Base-by-base conservation (phyloP, 345 rosid species). In the Erucastrum elatum region DNA sequence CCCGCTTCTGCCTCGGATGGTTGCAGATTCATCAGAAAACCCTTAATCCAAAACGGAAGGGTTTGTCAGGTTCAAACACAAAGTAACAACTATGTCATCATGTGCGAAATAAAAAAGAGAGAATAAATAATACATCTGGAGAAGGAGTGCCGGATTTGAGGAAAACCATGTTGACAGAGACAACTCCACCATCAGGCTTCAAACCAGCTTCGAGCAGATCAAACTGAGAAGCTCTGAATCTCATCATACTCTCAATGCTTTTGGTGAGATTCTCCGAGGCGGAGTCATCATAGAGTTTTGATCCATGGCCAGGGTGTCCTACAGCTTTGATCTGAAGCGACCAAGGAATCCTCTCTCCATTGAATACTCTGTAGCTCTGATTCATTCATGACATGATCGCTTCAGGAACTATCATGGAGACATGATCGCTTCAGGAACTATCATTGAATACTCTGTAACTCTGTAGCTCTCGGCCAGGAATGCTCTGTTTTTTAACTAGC, bases 61-160 rank as follows among this genome's bases (percentile, higher is more conserved):
- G 4, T 16, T 15, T 59, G 15, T 62, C 13, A 46, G 31, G 21
- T 69, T 49, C 13, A 8, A 15, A 15, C 51, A 64, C 9, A 7
- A 35, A 2, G 2, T 35, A 6, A 35, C 51, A 74, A 10, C 8
- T 13, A 11, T 69, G 55, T 29, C 31, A 67, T 12, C 27, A 39
- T 39, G n/a, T 53, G 29, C 4, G 27, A 6, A 25, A 11, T 6
- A 37, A 16, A n/a, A 5, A 4, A 5, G 6, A 13, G 30, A 62
- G 68, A 49, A 7, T 13, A 59, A 63, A 63, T 39, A 4, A 84
- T 84, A 94, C 97, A 12, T 90, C 85, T 41, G 94, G 89, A 66
- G 97, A 85, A 29, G 97, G 98, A 5, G 90, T 91, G 79, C 98
- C 97, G 59, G 97, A 91, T 76, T 90, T 90, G 49, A 91, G 90